These are phyloP conservation scores for Boletus rubroflammeus DNA, from an alignment of 768 basidiomycete species.

Conservation along the genomic window DNA sequence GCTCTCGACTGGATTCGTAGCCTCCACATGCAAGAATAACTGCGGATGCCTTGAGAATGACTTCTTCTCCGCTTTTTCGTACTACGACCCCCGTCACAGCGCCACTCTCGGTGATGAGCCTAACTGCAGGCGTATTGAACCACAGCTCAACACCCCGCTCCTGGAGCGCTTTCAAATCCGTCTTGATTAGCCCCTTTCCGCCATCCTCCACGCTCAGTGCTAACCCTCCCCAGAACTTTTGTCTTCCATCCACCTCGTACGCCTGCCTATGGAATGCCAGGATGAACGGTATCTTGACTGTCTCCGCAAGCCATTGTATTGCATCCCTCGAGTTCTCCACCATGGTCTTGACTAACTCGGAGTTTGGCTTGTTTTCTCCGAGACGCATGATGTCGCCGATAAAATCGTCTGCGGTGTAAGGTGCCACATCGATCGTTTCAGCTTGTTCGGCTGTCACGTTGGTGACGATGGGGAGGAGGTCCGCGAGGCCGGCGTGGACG, in stretches of 20 bases:
- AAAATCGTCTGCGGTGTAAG: conserved; percentile 56
- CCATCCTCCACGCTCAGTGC: conserved; percentile 59
- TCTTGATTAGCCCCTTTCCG: conserved; percentile 62
- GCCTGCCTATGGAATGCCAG: conserved; percentile 66
- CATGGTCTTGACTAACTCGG: conserved; percentile 45
- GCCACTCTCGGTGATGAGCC: conserved; percentile 33
- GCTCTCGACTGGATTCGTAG: conserved; percentile 53
- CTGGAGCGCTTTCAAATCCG: conserved; percentile 48
- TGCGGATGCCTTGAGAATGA: conserved; percentile 39
- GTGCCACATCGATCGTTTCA: conserved; percentile 50
- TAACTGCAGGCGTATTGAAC: conserved; percentile 50
- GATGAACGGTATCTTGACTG: conserved; percentile 50
- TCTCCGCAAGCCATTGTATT: conserved; percentile 52
- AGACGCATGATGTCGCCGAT: conserved; percentile 59
- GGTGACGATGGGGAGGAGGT: conserved; percentile 53
- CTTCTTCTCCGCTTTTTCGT: conserved; percentile 33
- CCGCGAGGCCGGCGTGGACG: conserved; percentile 56
- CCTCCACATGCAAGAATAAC: conserved; percentile 66
- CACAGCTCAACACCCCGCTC: conserved; percentile 51
- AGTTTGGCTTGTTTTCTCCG: conserved; percentile 47
- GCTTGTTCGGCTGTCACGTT: conserved; percentile 44
- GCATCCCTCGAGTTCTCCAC: conserved; percentile 55
- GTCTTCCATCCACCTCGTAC: conserved; percentile 57
- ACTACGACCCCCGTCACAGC: conserved; percentile 47
- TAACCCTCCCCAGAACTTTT: conserved; percentile 71